These are phyloP conservation scores for Picea glauca DNA, from an alignment of 75 land plant genomes.

Conservation along the genomic window DNA sequence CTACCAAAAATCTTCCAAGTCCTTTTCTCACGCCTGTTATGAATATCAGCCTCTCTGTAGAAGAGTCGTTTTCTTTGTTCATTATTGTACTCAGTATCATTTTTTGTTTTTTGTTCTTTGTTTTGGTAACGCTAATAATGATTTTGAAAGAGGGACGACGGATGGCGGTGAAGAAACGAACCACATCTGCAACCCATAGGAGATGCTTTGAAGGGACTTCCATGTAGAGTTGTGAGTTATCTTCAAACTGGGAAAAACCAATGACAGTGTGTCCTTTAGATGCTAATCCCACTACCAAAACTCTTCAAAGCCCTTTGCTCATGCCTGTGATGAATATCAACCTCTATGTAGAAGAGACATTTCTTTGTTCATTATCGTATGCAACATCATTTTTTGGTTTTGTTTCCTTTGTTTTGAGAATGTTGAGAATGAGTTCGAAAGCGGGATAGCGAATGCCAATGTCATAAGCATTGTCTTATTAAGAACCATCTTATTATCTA, in stretches of 20 bases:
- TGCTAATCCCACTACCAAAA: slow-evolving; percentile 72
- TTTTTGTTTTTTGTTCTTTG: too few species aligned
- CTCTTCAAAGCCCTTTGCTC: slow-evolving; percentile 67
- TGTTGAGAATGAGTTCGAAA: too few species aligned
- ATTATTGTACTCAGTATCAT: too few species aligned
- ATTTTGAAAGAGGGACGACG: too few species aligned
- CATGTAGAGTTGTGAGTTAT: slow-evolving; percentile 26
- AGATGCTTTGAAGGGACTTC: slow-evolving; percentile 21
- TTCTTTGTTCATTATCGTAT: too few species aligned
- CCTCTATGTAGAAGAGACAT: slow-evolving; percentile 1
- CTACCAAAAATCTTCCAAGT: slow-evolving; percentile 59
- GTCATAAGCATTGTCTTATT: too few species aligned
- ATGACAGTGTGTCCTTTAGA: slow-evolving; percentile 60
- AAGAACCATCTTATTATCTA: too few species aligned
- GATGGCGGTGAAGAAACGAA: slow-evolving; percentile 1
- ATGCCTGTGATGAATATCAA: slow-evolving; percentile 73
- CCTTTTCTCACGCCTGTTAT: slow-evolving; percentile 80
- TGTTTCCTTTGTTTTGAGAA: too few species aligned
- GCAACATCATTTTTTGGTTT: too few species aligned
- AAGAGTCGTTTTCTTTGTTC: too few species aligned
- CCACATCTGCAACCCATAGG: slow-evolving; percentile 41
- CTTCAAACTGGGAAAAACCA: slow-evolving; percentile 63
- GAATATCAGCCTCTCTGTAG: slow-evolving; percentile 29
- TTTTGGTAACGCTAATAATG: too few species aligned
- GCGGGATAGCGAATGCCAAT: too few species aligned